phyloP scores from a whole-genome alignment of 257 asterid genomes.

The Jasminum sambac region DNA sequence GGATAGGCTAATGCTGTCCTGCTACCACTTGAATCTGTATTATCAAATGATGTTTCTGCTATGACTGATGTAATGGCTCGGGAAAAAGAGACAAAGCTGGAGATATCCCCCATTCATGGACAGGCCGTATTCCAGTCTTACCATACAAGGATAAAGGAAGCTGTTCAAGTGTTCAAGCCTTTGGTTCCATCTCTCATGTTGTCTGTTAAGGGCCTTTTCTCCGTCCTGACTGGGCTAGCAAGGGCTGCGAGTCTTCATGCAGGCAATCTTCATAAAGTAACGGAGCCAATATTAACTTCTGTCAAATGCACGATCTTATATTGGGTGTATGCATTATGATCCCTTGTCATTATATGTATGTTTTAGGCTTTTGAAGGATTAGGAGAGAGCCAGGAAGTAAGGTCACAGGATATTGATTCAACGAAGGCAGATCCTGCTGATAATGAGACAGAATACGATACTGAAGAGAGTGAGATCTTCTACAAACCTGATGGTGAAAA shows the following conservation, averaged over 20 bases:
- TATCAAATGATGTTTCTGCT: slow-evolving; percentile 84
- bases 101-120: slow-evolving; percentile 91
- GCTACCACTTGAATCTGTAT: slow-evolving; percentile 85
- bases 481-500: slow-evolving; percentile 53
- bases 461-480: slow-evolving; percentile 52
- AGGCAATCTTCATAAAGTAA: slow-evolving; percentile 98
- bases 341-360: slow-evolving; percentile 14
- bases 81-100: slow-evolving; percentile 66
- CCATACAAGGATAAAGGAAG: slow-evolving; percentile 62
- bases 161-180: slow-evolving; percentile 71
- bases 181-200: slow-evolving; percentile 72
- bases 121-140: slow-evolving; percentile 94
- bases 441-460: slow-evolving; percentile 46
- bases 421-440: slow-evolving; percentile 50
- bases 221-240: slow-evolving; percentile 78
- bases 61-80: slow-evolving; percentile 79
- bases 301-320: slow-evolving; percentile 3
- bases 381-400: slow-evolving; percentile 84
- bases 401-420: slow-evolving; percentile 63
- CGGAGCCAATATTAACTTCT: slow-evolving; percentile 14
- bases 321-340: slow-evolving; percentile 12
- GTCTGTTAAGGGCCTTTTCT: slow-evolving; percentile 78
- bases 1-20: slow-evolving; percentile 78
- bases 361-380: slow-evolving; percentile 96
- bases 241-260: slow-evolving; percentile 96